Percentiles rank a stretch among this genome's conserved stretches.
Evolutionary conservation across 1,284 basidiomycete genomes (phyloP).

Genomic region (Lentinula novae-zelandiae): DNA sequence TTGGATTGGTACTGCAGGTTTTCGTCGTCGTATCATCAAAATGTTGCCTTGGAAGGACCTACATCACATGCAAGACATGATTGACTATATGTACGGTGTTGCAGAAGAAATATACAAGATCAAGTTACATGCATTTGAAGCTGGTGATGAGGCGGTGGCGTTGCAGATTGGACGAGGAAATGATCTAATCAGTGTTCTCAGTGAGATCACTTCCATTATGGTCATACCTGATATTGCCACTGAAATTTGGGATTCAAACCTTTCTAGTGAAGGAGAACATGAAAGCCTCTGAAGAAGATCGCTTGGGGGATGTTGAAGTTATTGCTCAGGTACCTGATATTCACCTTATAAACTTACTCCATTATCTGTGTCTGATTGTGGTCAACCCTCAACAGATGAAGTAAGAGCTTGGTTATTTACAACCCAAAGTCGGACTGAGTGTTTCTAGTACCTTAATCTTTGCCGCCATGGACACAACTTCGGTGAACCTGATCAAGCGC

Average conservation of each 20-base stretch:
- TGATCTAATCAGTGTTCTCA: slow-evolving; percentile 43
- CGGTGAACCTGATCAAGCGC: slow-evolving; percentile 4
- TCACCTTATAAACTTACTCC: slow-evolving; percentile 25
- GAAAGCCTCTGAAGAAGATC: slow-evolving; percentile 6
- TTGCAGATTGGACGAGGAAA: slow-evolving; percentile 34
- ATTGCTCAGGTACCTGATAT: not conserved
- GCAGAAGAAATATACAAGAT: slow-evolving; percentile 8
- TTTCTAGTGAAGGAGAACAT: slow-evolving; percentile 24
- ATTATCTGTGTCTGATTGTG: slow-evolving; percentile 25
- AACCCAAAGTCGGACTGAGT: not conserved
- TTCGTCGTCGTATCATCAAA: slow-evolving; percentile 3
- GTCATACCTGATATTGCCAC: slow-evolving; percentile 24
- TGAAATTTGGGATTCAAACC: slow-evolving; percentile 9
- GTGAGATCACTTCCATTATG: not conserved
- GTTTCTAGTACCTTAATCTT: slow-evolving; percentile 24
- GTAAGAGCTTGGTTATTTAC: slow-evolving; percentile 24
- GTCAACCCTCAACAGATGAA: slow-evolving; percentile 15
- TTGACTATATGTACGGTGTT: not conserved
- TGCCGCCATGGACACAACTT: slow-evolving; percentile 29
- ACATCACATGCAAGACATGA: slow-evolving; percentile 6
- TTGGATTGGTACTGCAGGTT: not conserved
- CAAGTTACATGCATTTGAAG: slow-evolving; percentile 33
- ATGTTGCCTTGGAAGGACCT: slow-evolving; percentile 8
- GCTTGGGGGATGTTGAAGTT: slow-evolving; percentile 7
- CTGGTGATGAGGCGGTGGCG: slow-evolving; percentile 29